These are phyloP conservation scores for Boletus rex-veris DNA, from an alignment of 768 basidiomycete species.

Conservation along the genomic window DNA sequence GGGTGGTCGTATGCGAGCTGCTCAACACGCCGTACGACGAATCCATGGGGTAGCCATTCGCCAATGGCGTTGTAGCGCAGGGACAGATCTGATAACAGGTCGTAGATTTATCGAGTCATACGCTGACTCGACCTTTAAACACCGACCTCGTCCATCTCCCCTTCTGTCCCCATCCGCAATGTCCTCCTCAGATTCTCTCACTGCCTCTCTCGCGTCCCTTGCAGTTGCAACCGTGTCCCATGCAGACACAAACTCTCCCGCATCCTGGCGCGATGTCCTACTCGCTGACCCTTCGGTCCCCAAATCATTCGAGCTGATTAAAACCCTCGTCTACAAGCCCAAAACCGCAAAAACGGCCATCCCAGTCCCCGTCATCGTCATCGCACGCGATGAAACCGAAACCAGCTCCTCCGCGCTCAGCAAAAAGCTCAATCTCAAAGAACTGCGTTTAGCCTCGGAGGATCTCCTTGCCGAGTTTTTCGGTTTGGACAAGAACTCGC, in stretches of 20 bases:
- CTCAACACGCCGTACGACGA: constrained; percentile 24
- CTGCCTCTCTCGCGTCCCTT: constrained; percentile 46
- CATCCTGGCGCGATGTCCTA: constrained; percentile 74
- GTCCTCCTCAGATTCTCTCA: constrained; percentile 34
- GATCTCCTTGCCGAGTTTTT: constrained; percentile 88
- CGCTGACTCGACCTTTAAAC: constrained; percentile 16
- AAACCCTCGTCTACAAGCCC: constrained; percentile 93
- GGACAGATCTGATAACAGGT: constrained; percentile 20
- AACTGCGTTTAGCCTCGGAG: constrained; percentile 79
- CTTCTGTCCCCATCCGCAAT: constrained; percentile 26
- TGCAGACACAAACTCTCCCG: constrained; percentile 60
- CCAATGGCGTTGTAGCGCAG: constrained; percentile 8
- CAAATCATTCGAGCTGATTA: constrained; percentile 66
- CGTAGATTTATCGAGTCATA: constrained; percentile 26
- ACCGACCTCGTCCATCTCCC: constrained; percentile 6
- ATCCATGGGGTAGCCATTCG: constrained; percentile 19
- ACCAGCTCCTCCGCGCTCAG: constrained; percentile 73
- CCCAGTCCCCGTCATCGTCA: constrained; percentile 81
- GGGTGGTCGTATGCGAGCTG: constrained; percentile 24
- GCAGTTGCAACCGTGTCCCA: constrained; percentile 56
- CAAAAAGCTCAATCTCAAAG: constrained; percentile 81
- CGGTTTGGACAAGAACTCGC: constrained; percentile 76
- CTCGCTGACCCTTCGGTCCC: constrained; percentile 49
- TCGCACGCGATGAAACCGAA: constrained; percentile 84
- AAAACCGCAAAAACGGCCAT: constrained; percentile 89